Base-by-base conservation (phyloP, 441 rosid genomes). In the Kokia cookei region DNA sequence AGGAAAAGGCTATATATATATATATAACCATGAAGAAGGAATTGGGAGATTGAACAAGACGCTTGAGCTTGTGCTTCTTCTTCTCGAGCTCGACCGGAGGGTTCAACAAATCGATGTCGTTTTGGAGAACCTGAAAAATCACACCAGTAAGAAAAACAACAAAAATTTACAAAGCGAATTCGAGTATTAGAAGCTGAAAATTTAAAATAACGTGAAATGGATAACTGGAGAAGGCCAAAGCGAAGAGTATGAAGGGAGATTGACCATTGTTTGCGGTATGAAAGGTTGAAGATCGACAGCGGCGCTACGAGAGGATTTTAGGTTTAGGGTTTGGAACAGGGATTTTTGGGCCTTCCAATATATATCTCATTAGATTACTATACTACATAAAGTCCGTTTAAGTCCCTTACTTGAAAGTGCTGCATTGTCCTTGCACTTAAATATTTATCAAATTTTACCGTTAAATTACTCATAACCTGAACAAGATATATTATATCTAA, bases 31-130 rank as follows among this genome's bases (percentile, higher is more conserved):
- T 70, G 47, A 62, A 70, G 63, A 85, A 90, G 17, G 94, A 90
- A 69, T 90, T 88, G 0, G 94, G 94, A 5, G 93, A 82, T 67
- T 87, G 73, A 54, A 70, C 73, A 17, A 70, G 61, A 32, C 63
- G 73, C 63, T 70, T 70, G 63, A 70, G 73, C 73, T 70, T 70
- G 73, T 70, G 73, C 73, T 70, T 70, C 63, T 70, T 37, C 63
- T 70, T 70, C 73, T 70, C 73, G 19, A 35, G 73, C 62, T 70
- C 73, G 45, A 17, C 63, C 26, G 62, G 73, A 35, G 73, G 73
- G 26, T 70, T 70, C 63, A 70, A 70, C 29, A 70, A 42, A 54
- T 70, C 73, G 43, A 70, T 19, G 24, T 70, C 73, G 73, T 70
- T 70, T 70, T 70, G 73, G 32, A 70, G 73, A 70, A 70, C 73